Base-by-base conservation (phyloP, 352 stramenopile genomes). In the Phytophthora pseudosyringae region DNA sequence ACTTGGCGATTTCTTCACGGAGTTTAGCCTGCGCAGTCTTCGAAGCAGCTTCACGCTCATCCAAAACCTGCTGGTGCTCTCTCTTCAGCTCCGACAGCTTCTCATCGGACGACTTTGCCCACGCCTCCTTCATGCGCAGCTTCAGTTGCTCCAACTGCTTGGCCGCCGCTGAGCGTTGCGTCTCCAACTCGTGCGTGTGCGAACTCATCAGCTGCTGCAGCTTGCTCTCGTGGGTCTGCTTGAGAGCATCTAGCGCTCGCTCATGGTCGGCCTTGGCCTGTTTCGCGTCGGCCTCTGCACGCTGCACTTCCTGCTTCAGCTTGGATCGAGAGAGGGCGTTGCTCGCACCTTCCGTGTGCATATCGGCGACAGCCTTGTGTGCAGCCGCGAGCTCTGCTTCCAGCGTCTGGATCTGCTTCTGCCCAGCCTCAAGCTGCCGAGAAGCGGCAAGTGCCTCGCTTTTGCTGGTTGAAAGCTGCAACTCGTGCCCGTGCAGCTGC, bases 401-500 rank as follows among this genome's bases (percentile, higher is more conserved):
- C 1, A 75, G 52, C 29, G 74, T 76, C n/a, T 59, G 47, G 1
- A 84, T 55, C 32, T 78, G 72, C 44, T 82, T 61, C n/a, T 73
- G 57, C 4, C 33, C 36, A 4, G 36, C 47, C 51, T 67, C 43
- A 44, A 64, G n/a, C 44, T 87, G 53, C 10, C 78, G 52, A 9
- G 64, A 67, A 44, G 60, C 51, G 18, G 63, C 18, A 25, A 63
- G 25, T 13, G 75, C 26, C 26, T 91, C 70, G 0, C 50, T 50
- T 12, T 76, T 76, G 4, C 72, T 31, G 15, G 78, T 80, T 13
- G 65, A 63, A 33, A 83, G 25, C 43, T 83, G 62, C 3, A 81
- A 38, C 28, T 87, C 76, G 12, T 69, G 57, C 28, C 82, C 67
- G 7, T 59, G 51, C 1, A 84, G 28, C n/a, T 84, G 69, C 40